Base-by-base conservation (phyloP, 2,329 filamentous ascomycete species). In the Sporothrix sp. region DNA sequence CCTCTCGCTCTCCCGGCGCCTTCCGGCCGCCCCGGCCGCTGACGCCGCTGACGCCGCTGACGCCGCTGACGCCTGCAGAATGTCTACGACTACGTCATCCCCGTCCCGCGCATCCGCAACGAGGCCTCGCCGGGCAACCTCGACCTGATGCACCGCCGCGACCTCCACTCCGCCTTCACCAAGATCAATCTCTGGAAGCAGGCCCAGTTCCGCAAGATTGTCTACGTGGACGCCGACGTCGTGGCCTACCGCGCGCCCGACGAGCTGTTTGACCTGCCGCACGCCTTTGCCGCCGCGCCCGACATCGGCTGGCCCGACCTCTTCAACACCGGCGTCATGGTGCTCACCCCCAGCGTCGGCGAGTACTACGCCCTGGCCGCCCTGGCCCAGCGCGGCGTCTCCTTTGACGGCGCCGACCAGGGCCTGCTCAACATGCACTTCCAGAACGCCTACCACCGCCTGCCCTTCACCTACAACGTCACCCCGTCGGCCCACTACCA, bases 271-370 rank as follows among this genome's bases (percentile, higher is more conserved):
- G 76, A 82, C 51, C 64, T 82, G 21, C 61, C 70, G 4, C 69
- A 79, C 43, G 62, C 73, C 49, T 83, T 84, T 63, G 76, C 79
- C 36, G 81, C 93, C 2, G 89, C 87, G 10, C 90, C 93, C 28
- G 93, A 98, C 66, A 89, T 97, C 60, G 93, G 93, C 59, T 98
- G 93, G 93, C 93, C 93, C 30, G 93, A 98, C 69, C 79, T 90
- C 54, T 97, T 97, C 80, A 98, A 98, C 69, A 89, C 86, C n/a
- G 93, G 93, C 61, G 81, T 98, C 59, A 94, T 98, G 88, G 88
- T 89, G 32, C 68, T 98, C 53, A 84, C 76, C 14, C 93, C 93
- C 30, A 85, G 91, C 67, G 73, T 90, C 76, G 85, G 84, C 52
- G 90, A 95, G 58, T 97, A 90, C 68, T 84, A 88, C 68, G 85